Evolutionary conservation across 2,329 filamentous ascomycete genomes (phyloP).

Genomic region (Botryotinia narcissicola): DNA sequence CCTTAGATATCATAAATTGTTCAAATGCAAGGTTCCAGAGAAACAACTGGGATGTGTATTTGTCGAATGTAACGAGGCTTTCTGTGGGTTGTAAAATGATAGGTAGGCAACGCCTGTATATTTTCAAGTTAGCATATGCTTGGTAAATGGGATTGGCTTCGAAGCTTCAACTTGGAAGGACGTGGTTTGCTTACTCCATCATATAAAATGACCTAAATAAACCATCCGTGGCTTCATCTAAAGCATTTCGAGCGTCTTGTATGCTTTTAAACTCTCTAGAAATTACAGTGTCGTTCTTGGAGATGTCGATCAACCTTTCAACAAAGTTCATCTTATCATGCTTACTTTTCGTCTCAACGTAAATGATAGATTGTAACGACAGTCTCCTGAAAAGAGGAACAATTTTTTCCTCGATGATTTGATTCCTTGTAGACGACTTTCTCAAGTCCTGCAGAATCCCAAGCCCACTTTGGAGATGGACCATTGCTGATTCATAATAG

Average conservation of each 20-base stretch:
- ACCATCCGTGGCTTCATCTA: background rate
- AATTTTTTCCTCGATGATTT: background rate
- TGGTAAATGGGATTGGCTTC: background rate
- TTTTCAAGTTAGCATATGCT: background rate
- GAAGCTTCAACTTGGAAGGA: background rate
- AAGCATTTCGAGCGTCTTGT: background rate
- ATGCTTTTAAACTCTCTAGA: accelerated
- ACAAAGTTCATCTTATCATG: background rate
- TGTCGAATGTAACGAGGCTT: background rate
- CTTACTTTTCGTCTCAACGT: background rate
- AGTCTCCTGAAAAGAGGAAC: background rate
- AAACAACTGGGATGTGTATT: background rate
- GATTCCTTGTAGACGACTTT: background rate
- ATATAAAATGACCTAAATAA: background rate
- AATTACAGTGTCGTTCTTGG: background rate
- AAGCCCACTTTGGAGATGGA: background rate
- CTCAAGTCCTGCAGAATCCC: background rate
- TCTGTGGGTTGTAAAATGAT: background rate
- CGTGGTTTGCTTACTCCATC: background rate
- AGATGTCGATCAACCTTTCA: background rate
- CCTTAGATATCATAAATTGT: background rate
- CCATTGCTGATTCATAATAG: background rate
- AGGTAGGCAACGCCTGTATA: background rate
- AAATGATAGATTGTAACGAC: background rate
- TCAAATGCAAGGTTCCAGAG: background rate